These are phyloP conservation scores for Xylaria curta DNA, from an alignment of 495 filamentous ascomycete genomes.

Conservation along the genomic window DNA sequence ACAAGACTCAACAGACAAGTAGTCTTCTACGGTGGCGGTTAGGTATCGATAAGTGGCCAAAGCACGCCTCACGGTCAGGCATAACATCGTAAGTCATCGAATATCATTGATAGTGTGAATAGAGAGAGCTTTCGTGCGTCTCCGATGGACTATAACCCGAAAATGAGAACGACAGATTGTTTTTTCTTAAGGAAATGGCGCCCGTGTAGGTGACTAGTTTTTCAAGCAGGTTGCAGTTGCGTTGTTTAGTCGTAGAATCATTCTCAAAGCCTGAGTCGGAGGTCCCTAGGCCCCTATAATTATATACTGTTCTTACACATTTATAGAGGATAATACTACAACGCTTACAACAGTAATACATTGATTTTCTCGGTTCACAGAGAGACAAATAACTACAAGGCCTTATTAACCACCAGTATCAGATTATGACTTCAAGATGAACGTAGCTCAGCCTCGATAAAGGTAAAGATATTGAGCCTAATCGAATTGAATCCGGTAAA, in stretches of 20 bases:
- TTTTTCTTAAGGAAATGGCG: too few species aligned
- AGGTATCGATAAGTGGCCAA: too few species aligned
- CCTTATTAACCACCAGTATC: not conserved
- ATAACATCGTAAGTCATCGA: too few species aligned
- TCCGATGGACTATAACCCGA: too few species aligned
- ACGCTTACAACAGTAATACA: not conserved
- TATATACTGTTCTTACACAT: not conserved
- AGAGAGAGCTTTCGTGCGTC: too few species aligned
- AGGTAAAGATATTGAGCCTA: not conserved
- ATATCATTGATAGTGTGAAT: too few species aligned
- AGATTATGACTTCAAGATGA: not conserved
- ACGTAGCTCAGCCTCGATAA: not conserved
- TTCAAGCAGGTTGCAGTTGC: too few species aligned
- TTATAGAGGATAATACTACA: not conserved
- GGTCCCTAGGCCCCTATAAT: not conserved
- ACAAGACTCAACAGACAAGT: too few species aligned
- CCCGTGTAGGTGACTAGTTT: too few species aligned
- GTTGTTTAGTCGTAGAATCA: not conserved
- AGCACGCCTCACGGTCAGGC: too few species aligned
- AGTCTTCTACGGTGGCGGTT: too few species aligned
- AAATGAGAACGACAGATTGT: too few species aligned
- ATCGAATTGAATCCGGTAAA: not conserved
- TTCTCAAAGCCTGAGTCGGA: not conserved
- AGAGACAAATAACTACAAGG: not conserved
- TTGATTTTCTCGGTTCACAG: not conserved